Evolutionary conservation across 106 monocot genomes (phyloP), one percentile per base, ranked within the genome.

Genomic region (Vanilla planifolia): DNA sequence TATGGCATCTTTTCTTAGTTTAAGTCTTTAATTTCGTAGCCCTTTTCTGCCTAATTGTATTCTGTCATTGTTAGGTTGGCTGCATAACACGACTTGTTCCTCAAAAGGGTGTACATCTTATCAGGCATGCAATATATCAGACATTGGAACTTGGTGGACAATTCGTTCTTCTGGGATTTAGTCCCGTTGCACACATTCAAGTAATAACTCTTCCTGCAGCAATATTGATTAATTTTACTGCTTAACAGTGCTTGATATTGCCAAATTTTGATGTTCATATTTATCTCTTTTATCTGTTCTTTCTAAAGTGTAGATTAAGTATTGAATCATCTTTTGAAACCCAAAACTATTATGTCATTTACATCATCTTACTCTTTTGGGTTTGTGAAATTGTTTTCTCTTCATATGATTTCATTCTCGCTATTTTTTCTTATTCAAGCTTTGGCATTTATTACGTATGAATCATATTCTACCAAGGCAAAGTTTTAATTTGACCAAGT

Each of bases 91-190:
- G 94, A 43, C 74, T 94, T 25, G 94, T 94, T 17, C 94, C 94
- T 2, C 94, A 94, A 52, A 94, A 94, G 61, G 94, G 94, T 67
- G 94, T 94, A 34, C 94, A 94, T 80, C 89, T 94, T 29, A 94
- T 94, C 59, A 79, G 89, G 67, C 85, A 89, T 80, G 94, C 94
- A 37, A 83, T 94, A 55, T 94, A 94, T 76, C 77, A 61, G 51
- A 83, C 89, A 59, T 28, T 86, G 65, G 94, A 86, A 52, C 55
- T 94, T 42, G 89, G 89, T 39, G 94, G 94, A 40, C 94, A 94
- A 69, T 94, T 94, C 63, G 53, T 94, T 43, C 83, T 94, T 67
- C 65, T 94, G 21, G 94, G 94, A 61, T 85, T 83, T 52, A 94
- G 94, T 64, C 94, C 94, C 48, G 80, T 94, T 53, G 75, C 73